Conservation (phyloP, 2,329 filamentous ascomycete species). For the Fusarium sp. region DNA sequence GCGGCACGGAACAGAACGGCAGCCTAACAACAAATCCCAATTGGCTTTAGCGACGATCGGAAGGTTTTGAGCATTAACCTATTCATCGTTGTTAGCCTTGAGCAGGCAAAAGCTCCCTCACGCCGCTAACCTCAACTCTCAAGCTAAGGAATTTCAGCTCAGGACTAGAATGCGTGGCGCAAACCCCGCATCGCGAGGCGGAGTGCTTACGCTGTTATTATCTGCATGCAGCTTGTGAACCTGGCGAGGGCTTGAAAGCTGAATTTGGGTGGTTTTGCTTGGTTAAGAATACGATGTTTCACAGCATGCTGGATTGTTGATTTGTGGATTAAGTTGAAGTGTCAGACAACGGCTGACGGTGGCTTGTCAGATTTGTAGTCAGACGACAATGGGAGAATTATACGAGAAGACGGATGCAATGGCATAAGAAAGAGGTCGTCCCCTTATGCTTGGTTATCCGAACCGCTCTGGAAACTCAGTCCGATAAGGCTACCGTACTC, state of each 20-base stretch:
- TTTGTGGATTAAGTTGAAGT: background rate
- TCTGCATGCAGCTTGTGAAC: background rate
- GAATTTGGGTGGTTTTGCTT: background rate
- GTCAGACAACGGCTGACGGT: background rate
- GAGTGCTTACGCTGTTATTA: background rate
- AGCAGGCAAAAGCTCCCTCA: background rate
- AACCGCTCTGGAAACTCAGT: too few species aligned
- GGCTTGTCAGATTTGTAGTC: background rate
- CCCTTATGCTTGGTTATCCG: too few species aligned
- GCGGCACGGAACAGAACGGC: background rate
- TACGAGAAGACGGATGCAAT: too few species aligned
- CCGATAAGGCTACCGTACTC: too few species aligned
- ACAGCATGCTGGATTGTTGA: background rate
- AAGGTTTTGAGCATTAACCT: background rate
- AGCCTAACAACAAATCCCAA: background rate
- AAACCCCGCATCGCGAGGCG: background rate
- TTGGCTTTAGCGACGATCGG: background rate
- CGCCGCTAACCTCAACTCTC: too few species aligned
- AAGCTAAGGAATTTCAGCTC: conserved; percentile 3
- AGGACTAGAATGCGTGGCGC: background rate
- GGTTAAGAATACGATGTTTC: background rate
- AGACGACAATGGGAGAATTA: background rate
- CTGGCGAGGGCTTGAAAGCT: background rate
- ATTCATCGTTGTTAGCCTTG: background rate
- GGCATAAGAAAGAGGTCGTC: background rate